Conservation (phyloP, 345 rosid genomes). For the Populus ilicifolia region DNA sequence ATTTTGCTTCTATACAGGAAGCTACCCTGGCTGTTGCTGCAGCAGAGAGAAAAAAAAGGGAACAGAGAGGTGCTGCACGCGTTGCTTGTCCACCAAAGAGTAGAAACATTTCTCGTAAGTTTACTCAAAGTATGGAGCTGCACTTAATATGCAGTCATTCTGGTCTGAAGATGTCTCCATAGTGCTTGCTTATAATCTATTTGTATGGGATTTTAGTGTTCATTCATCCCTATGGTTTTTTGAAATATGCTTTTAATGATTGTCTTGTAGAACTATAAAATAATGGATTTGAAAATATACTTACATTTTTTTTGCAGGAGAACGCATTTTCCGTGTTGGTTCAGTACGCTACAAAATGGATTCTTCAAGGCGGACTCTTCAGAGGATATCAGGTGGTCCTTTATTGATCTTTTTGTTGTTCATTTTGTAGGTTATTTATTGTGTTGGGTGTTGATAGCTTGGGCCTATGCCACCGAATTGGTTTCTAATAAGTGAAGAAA, state of each 20-base stretch:
- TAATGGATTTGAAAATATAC: neutral
- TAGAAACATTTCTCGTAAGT: slow-evolving; percentile 51
- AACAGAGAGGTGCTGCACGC: slow-evolving; percentile 37
- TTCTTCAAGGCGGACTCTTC: slow-evolving; percentile 83
- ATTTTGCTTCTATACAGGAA: slow-evolving; percentile 46
- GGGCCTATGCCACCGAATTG: neutral
- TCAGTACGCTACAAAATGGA: slow-evolving; percentile 84
- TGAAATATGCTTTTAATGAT: slow-evolving; percentile 6
- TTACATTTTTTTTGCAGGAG: slow-evolving; percentile 43
- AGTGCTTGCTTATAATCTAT: neutral
- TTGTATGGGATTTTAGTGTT: no score
- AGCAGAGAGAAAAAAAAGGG: slow-evolving; percentile 61
- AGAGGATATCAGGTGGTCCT: slow-evolving; percentile 66
- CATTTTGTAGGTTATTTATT: neutral
- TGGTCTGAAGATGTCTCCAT: neutral
- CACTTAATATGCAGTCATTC: slow-evolving; percentile 6
- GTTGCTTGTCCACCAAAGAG: slow-evolving; percentile 35
- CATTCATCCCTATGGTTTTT: neutral
- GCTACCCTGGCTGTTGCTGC: slow-evolving; percentile 91
- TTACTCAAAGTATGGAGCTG: slow-evolving; percentile 22
- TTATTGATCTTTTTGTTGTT: slow-evolving; percentile 1
- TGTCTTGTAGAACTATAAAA: neutral
- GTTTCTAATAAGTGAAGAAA: neutral
- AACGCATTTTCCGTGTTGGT: slow-evolving; percentile 79
- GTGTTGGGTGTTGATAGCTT: neutral